Evolutionary conservation across 345 rosid genomes (phyloP).

Genomic region (Eucalyptus shirleyi): DNA sequence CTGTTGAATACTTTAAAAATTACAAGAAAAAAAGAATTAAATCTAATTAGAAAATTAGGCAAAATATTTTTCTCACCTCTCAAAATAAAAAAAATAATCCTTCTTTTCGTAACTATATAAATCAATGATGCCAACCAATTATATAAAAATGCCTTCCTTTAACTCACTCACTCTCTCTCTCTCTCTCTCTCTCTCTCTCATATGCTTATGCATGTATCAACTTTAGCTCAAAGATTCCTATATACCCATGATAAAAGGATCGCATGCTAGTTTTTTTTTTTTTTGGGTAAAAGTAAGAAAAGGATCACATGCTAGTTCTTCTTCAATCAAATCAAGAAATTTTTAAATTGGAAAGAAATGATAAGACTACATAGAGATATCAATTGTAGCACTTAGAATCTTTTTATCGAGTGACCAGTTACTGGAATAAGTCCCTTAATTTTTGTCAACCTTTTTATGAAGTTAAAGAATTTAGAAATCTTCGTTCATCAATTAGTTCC

Average conservation of each 20-base stretch:
- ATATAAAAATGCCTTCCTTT: neutral
- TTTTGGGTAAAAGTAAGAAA: neutral
- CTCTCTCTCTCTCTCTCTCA: no score
- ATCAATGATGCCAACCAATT: neutral
- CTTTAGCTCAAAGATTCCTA: neutral
- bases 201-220: neutral
- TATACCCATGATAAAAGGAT: conserved; percentile 26
- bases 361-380: conserved; percentile 40
- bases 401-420: conserved; percentile 55
- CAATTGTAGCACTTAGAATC: conserved; percentile 6
- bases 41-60: no score
- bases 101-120: no score
- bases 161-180: neutral
- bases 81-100: neutral
- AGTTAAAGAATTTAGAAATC: neutral
- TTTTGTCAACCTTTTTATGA: conserved; percentile 50
- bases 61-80: no score
- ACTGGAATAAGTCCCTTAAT: conserved; percentile 39
- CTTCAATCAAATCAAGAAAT: conserved; percentile 64
- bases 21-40: neutral
- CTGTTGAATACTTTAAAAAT: neutral
- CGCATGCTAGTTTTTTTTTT: conserved; percentile 38
- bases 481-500: neutral
- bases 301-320: conserved; percentile 90
- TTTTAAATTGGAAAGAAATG: conserved; percentile 76